Conservation (phyloP, 257 asterid genomes). For the Cruciata laevipes region DNA sequence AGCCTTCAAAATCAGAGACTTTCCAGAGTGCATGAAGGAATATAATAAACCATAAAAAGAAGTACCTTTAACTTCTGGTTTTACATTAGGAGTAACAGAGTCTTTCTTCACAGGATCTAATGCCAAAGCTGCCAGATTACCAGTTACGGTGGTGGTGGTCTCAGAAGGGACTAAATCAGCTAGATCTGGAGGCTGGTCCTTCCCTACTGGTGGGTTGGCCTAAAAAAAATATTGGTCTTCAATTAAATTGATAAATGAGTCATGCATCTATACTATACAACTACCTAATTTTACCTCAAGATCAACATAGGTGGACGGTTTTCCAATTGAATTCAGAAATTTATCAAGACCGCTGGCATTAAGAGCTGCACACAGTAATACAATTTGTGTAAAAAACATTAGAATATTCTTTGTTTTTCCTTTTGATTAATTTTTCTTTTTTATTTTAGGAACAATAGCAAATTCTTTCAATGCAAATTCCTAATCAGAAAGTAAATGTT, state of each 20-base stretch:
- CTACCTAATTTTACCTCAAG: slow-evolving; percentile 58
- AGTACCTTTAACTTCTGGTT: slow-evolving; percentile 43
- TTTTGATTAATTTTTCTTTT: not conserved
- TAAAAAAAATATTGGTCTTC: slow-evolving; percentile 14
- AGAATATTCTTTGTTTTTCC: not conserved
- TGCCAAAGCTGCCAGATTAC: slow-evolving; percentile 30
- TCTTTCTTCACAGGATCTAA: slow-evolving; percentile 31
- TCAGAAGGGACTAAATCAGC: slow-evolving; percentile 81
- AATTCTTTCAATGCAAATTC: not conserved
- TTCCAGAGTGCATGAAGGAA: not conserved
- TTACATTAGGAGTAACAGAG: slow-evolving; percentile 24
- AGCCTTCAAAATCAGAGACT: not conserved
- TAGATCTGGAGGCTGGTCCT: slow-evolving; percentile 96
- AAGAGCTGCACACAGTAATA: slow-evolving; percentile 48
- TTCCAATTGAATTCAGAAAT: slow-evolving; percentile 72
- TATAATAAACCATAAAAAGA: not conserved
- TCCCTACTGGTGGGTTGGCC: slow-evolving; percentile 87
- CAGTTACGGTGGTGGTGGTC: slow-evolving; percentile 31
- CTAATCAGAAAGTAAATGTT: too few relatives aligned
- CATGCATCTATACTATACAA: slow-evolving; percentile 5
- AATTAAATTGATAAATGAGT: slow-evolving; percentile 9
- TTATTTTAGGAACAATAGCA: not conserved
- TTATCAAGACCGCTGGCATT: slow-evolving; percentile 67
- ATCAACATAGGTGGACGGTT: slow-evolving; percentile 64
- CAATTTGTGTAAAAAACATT: not conserved